Percentiles rank a stretch among this genome's conserved stretches.
phyloP scores from a whole-genome alignment of 768 basidiomycete genomes.

The Fomitopsis serialis region DNA sequence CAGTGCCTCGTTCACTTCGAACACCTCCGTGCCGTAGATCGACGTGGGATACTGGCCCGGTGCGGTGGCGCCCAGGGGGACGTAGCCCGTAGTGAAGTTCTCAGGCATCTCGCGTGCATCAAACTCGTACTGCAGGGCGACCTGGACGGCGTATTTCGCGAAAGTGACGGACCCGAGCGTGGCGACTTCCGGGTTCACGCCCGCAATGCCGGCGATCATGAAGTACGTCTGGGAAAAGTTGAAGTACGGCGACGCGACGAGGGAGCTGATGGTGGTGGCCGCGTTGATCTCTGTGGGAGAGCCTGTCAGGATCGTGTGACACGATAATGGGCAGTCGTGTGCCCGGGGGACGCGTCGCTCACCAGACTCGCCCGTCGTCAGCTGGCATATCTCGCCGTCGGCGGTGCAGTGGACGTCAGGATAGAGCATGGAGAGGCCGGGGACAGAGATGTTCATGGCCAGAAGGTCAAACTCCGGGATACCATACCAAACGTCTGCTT shows the following conservation, averaged over 20 bases:
- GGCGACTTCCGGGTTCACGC: conserved; percentile 31
- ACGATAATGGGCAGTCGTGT: too few species aligned
- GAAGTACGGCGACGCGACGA: conserved; percentile 29
- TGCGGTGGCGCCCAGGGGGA: conserved; percentile 24
- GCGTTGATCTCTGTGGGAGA: conserved; percentile 35
- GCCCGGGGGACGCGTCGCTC: too few species aligned
- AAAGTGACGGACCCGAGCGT: conserved; percentile 34
- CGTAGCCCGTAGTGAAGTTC: conserved; percentile 33
- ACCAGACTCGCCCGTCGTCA: conserved; percentile 29
- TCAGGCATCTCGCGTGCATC: conserved; percentile 36
- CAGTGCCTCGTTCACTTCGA: conserved; percentile 38
- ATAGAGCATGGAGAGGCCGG: conserved; percentile 33
- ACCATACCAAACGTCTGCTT: conserved; percentile 14
- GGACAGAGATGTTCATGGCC: conserved; percentile 29
- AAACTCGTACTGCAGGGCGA: conserved; percentile 33
- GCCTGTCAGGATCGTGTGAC: background rate
- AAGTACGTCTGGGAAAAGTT: conserved; percentile 36
- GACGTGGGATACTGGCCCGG: conserved; percentile 22
- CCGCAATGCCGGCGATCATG: conserved; percentile 36
- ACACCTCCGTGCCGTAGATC: conserved; percentile 40
- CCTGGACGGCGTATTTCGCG: conserved; percentile 35
- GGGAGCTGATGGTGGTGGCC: conserved; percentile 25
- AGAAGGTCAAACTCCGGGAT: conserved; percentile 27
- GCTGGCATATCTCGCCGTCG: conserved; percentile 29
- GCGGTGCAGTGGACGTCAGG: conserved; percentile 32